phyloP scores from a whole-genome alignment of 2,329 filamentous ascomycete genomes.

The Exophiala aquamarina region DNA sequence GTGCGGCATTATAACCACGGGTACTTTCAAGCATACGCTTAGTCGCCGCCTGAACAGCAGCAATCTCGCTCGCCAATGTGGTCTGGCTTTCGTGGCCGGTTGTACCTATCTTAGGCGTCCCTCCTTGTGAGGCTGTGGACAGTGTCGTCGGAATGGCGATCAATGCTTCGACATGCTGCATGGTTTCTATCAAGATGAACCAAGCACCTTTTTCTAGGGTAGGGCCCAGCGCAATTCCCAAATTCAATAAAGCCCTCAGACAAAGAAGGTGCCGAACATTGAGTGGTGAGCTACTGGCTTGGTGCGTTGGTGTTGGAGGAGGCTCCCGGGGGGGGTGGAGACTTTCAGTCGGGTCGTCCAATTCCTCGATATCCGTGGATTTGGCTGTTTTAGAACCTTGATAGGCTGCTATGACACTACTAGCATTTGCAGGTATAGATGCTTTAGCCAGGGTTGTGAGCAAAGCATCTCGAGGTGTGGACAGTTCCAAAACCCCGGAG shows the following conservation, averaged over 20 bases:
- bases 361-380: slow-evolving; percentile 5
- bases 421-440: slow-evolving; percentile 76
- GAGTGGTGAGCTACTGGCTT: slow-evolving; percentile 54
- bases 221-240: slow-evolving; percentile 90
- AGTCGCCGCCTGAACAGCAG: slow-evolving; percentile 85
- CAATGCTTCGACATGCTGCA: slow-evolving; percentile 90
- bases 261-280: slow-evolving; percentile 90
- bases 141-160: slow-evolving; percentile 54
- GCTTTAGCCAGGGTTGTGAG: slow-evolving; percentile 91
- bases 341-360: slow-evolving; percentile 4
- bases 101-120: slow-evolving; percentile 21
- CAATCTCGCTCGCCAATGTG: slow-evolving; percentile 77
- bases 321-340: slow-evolving; percentile 15
- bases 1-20: slow-evolving; percentile 78
- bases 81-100: slow-evolving; percentile 39
- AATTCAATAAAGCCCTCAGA: slow-evolving; percentile 84
- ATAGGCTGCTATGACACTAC: slow-evolving; percentile 17
- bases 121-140: slow-evolving; percentile 31
- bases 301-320: slow-evolving; percentile 36
- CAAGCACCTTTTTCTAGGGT: slow-evolving; percentile 76
- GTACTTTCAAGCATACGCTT: slow-evolving; percentile 88
- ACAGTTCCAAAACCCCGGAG: slow-evolving; percentile 78
- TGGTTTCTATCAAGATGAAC: slow-evolving; percentile 85
- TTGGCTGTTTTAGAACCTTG: slow-evolving; percentile 8
- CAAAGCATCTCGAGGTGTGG: slow-evolving; percentile 89